Evolutionary conservation across 805 yeast species (phyloP).

Genomic region (Saccharomycopsis fibuligera): DNA sequence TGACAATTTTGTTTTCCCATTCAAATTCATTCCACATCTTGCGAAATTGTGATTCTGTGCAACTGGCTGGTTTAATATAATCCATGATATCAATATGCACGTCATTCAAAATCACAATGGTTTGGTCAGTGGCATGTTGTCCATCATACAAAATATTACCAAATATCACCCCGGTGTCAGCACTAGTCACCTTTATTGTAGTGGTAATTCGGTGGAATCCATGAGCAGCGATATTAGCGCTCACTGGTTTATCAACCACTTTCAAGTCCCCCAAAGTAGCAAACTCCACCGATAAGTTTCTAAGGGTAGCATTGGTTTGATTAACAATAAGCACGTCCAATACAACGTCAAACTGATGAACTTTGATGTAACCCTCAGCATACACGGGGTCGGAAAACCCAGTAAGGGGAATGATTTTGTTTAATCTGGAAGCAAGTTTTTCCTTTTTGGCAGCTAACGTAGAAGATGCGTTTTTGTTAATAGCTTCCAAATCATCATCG

Average conservation of each 20-base stretch:
- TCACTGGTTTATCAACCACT: constrained; percentile 84
- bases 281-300: constrained; percentile 88
- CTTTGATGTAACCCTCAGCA: constrained; percentile 93
- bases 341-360: constrained; percentile 95
- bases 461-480: constrained; percentile 12
- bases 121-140: constrained; percentile 82
- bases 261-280: constrained; percentile 95
- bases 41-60: constrained; percentile 86
- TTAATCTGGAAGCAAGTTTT: constrained; percentile 69
- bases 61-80: constrained; percentile 90
- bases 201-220: constrained; percentile 88
- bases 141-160: constrained; percentile 98
- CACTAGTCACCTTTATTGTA: constrained; percentile 90
- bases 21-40: constrained; percentile 99
- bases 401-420: constrained; percentile 87
- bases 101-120: constrained; percentile 87
- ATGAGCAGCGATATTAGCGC: constrained; percentile 93
- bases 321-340: constrained; percentile 90
- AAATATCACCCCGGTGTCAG: constrained; percentile 96
- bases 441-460: constrained; percentile 38
- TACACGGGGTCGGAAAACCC: constrained; percentile 98
- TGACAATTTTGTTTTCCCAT: constrained; percentile 97
- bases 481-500: constrained; percentile 25
- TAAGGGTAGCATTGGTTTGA: constrained; percentile 86
- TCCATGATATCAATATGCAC: constrained; percentile 96